phyloP scores from a whole-genome alignment of 129 eudicot species.

The Sambucus nigra region DNA sequence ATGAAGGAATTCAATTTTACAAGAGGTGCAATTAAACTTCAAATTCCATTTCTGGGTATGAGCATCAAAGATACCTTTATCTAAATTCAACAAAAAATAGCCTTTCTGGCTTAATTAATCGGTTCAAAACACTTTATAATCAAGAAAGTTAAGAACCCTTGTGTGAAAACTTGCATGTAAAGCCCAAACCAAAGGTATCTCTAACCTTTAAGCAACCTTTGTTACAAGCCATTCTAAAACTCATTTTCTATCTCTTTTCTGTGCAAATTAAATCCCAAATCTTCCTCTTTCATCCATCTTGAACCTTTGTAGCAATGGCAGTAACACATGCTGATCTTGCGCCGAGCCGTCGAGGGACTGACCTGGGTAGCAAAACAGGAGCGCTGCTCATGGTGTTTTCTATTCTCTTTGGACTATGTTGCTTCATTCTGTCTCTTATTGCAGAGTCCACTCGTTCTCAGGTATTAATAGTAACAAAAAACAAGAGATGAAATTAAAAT shows the following conservation, averaged over 20 bases:
- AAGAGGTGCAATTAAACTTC: too few relatives aligned
- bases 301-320: conserved; percentile 30
- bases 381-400: conserved; percentile 53
- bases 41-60: too few relatives aligned
- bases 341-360: conserved; percentile 39
- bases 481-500: background rate
- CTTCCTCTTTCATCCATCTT: conserved; percentile 4
- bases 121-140: conserved; percentile 5
- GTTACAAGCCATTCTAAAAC: conserved; percentile 81
- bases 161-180: conserved; percentile 28
- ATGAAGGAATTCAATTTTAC: too few relatives aligned
- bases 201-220: conserved; percentile 95
- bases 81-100: background rate
- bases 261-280: conserved; percentile 2
- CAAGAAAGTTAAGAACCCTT: conserved; percentile 8
- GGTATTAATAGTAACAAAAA: conserved; percentile 36
- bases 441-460: conserved; percentile 88
- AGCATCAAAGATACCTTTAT: too few relatives aligned
- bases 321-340: conserved; percentile 88
- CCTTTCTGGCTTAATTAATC: conserved; percentile 2
- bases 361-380: conserved; percentile 64
- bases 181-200: conserved; percentile 45
- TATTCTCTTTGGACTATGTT: conserved; percentile 61
- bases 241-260: conserved; percentile 8
- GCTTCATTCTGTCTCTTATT: conserved; percentile 77